Evolutionary conservation across 129 eudicot genomes (phyloP), one percentile per base, ranked within the genome.

Genomic region (Flaveria sonorensis): DNA sequence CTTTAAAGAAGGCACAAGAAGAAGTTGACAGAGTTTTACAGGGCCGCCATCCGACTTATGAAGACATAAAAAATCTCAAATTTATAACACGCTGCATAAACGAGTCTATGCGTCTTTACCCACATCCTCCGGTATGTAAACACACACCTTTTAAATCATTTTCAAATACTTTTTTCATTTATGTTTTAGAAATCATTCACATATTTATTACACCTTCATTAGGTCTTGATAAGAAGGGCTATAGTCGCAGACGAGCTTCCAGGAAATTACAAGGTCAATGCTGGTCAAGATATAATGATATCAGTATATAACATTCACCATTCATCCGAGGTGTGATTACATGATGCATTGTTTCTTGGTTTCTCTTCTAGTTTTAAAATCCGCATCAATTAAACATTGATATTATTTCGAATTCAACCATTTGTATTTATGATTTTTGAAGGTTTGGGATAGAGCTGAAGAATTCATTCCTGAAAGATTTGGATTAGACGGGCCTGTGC

Each of bases 241-340:
- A 81, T 68, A 77, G 89, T 87, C 3, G 66, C 73, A 9, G 98
- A 94, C 20, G 87, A 75, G 53, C 97, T 94, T 83, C 98, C 98
- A 13, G 98, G 98, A 62, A 86, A 89, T 76, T 94, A 91, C 85
- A 94, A 84, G 77, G 97, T 94, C 74, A 86, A 91, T 74, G 76
- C 98, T 78, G 98, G 96, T 76, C 98, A 94, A 84, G 98, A 94
- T 82, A 91, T 94, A 52, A 94, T 94, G 98, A 94, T 94, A 70
- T 94, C 98, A 4, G 98, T 94, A 7, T 94, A 94, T 83, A 94
- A 94, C 80, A 91, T 94, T 61, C 98, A 94, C 78, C 98, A 83
- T 85, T 94, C 98, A 69, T 68, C 97, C 39, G 77, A 81, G 98
- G 98, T 91, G 80, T 72, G 56, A 64, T 55, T 79, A 39, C n/a